These are phyloP conservation scores for Breynia disticha DNA, from an alignment of 441 rosid species.

Conservation along the genomic window DNA sequence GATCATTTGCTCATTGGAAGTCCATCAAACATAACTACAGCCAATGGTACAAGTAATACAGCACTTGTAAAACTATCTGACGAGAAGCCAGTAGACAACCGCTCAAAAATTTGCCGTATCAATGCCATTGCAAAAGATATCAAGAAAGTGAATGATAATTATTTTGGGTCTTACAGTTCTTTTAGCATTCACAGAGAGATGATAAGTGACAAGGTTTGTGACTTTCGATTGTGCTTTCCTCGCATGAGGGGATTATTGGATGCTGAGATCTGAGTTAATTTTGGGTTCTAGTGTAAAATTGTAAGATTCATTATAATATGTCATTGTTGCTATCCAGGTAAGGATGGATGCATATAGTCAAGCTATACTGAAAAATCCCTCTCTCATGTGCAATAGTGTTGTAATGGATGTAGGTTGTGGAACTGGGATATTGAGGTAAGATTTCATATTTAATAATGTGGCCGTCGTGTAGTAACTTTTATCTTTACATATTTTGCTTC, in stretches of 20 bases:
- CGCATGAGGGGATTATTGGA: slow-evolving; percentile 7
- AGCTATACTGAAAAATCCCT: slow-evolving; percentile 74
- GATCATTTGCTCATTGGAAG: slow-evolving; percentile 17
- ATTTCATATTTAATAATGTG: not conserved
- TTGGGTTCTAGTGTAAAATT: slow-evolving; percentile 2
- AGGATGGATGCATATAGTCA: slow-evolving; percentile 75
- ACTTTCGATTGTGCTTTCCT: slow-evolving; percentile 4
- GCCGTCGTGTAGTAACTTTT: too few relatives aligned
- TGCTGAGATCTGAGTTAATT: slow-evolving; percentile 3
- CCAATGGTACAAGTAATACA: slow-evolving; percentile 21
- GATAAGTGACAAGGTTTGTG: slow-evolving; percentile 74
- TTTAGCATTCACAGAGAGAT: slow-evolving; percentile 87
- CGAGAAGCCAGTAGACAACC: slow-evolving; percentile 17
- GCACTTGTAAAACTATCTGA: slow-evolving; percentile 12
- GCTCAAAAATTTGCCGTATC: slow-evolving; percentile 19
- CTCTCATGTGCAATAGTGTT: slow-evolving; percentile 57
- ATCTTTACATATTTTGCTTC: too few relatives aligned
- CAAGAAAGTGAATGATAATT: slow-evolving; percentile 58
- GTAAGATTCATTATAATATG: slow-evolving; percentile 2
- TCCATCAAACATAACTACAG: slow-evolving; percentile 19
- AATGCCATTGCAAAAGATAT: slow-evolving; percentile 35
- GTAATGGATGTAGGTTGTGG: slow-evolving; percentile 99
- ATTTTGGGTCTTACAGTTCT: slow-evolving; percentile 86
- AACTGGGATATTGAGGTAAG: slow-evolving; percentile 82
- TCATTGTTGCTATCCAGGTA: slow-evolving; percentile 32